phyloP scores from a whole-genome alignment of 257 asterid genomes.

The Asclepias syriaca region DNA sequence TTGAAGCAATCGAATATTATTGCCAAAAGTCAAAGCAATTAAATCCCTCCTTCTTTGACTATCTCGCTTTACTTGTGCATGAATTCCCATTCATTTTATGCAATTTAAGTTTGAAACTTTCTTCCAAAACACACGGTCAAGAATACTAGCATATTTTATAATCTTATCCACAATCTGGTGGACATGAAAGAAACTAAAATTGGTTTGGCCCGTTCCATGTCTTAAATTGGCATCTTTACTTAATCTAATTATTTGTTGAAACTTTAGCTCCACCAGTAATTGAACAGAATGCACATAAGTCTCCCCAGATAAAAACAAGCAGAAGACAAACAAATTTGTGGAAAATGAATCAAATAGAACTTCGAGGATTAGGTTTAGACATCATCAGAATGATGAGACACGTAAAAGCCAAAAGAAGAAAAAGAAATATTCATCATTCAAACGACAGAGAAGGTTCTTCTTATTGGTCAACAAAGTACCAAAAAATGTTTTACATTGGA shows the following conservation, averaged over 20 bases:
- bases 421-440: neutral
- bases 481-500: neutral
- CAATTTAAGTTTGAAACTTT: neutral
- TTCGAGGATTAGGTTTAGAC: neutral
- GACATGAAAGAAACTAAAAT: neutral
- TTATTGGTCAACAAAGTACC: slow-evolving; percentile 16
- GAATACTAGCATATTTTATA: neutral
- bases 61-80: neutral
- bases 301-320: neutral
- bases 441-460: neutral
- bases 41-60: neutral
- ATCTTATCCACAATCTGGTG: neutral
- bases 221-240: neutral
- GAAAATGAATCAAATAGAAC: slow-evolving; percentile 1
- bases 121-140: neutral
- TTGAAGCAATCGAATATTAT: neutral
- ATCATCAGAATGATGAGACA: neutral
- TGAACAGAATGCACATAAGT: neutral
- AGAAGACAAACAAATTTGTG: neutral
- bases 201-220: neutral
- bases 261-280: neutral
- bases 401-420: neutral
- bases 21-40: slow-evolving; percentile 10
- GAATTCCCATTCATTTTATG: neutral
- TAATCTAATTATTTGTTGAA: neutral